phyloP scores from a whole-genome alignment of 2,329 filamentous ascomycete genomes.

The Apiospora aurea region DNA sequence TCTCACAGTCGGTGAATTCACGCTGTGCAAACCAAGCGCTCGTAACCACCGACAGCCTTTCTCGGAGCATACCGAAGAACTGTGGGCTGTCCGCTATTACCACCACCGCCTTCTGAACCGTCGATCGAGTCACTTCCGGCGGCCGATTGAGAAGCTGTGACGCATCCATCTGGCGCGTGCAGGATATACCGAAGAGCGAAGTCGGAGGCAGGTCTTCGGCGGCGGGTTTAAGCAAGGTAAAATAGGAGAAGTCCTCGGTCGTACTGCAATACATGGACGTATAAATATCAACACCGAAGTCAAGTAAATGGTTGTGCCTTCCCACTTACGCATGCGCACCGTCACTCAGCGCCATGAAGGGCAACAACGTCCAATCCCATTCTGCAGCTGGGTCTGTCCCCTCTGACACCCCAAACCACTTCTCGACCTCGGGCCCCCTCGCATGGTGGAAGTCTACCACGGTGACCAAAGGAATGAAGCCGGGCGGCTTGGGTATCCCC shows the following conservation, averaged over 20 bases:
- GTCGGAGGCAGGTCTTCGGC: conserved; percentile 65
- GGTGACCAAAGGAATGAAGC: conserved; percentile 74
- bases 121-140: conserved; percentile 92
- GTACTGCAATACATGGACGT: conserved; percentile 58
- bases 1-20: conserved; percentile 91
- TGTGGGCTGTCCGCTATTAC: conserved; percentile 92
- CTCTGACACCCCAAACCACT: conserved; percentile 82
- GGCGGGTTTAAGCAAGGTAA: conserved; percentile 79
- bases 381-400: conserved; percentile 79
- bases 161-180: conserved; percentile 89
- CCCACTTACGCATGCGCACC: conserved; percentile 85
- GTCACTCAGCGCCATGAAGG: conserved; percentile 96
- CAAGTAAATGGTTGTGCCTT: not conserved
- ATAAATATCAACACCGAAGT: not conserved
- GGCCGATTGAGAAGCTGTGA: conserved; percentile 78
- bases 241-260: conserved; percentile 97
- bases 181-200: conserved; percentile 94
- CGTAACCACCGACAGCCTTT: conserved; percentile 89
- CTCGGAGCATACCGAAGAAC: conserved; percentile 87
- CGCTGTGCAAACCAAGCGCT: conserved; percentile 95
- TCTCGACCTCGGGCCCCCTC: conserved; percentile 89
- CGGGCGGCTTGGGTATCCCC: conserved; percentile 32
- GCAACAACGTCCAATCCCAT: conserved; percentile 89
- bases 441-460: conserved; percentile 88
- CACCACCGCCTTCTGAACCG: conserved; percentile 97